Percentiles rank a stretch among this genome's conserved stretches.
Evolutionary conservation across 257 asterid genomes (phyloP).

Genomic region (Solanum pimpinellifolium): DNA sequence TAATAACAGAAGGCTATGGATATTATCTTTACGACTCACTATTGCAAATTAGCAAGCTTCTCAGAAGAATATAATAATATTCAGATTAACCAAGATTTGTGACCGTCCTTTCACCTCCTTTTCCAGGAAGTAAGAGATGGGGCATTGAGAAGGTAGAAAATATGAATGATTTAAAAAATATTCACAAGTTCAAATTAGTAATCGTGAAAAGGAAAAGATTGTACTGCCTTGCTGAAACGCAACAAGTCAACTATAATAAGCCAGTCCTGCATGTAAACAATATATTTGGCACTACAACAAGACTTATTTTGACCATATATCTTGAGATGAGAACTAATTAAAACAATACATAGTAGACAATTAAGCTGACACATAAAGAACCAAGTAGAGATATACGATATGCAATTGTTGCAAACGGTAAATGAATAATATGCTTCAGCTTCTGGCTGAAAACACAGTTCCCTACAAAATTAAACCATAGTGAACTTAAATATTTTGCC

Average conservation of each 20-base stretch:
- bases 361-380: neutral
- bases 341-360: neutral
- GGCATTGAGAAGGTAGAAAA: neutral
- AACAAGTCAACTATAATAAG: neutral
- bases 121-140: neutral
- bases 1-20: neutral
- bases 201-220: neutral
- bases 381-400: slow-evolving; percentile 44
- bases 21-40: neutral
- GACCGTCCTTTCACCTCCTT: neutral
- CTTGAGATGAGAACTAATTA: neutral
- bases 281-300: neutral
- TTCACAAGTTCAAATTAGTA: neutral
- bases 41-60: neutral
- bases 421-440: slow-evolving; percentile 81
- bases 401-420: slow-evolving; percentile 76
- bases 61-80: neutral
- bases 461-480: slow-evolving; percentile 44
- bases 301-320: neutral
- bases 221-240: neutral
- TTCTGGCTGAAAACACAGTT: slow-evolving; percentile 90
- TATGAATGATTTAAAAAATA: neutral
- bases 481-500: neutral
- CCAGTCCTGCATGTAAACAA: neutral
- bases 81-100: neutral